Evolutionary conservation across 345 rosid genomes (phyloP).

Genomic region (Syzygium jambos): DNA sequence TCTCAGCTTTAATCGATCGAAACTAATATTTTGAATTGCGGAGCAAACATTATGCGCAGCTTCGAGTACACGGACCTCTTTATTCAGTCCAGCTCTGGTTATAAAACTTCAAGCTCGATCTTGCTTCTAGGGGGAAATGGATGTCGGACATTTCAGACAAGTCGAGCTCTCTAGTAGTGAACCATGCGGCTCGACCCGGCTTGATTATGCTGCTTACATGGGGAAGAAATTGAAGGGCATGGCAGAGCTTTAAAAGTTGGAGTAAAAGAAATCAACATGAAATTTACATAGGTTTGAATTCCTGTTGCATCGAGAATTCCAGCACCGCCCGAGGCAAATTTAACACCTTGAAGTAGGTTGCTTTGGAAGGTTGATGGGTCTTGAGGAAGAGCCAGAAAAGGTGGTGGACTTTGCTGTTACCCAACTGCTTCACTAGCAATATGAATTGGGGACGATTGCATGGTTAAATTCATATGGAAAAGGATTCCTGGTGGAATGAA

Average conservation of each 20-base stretch:
- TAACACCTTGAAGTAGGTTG: not conserved
- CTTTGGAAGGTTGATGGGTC: not conserved
- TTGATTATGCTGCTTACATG: not conserved
- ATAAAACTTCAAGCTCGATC: not conserved
- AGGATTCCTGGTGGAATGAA: not conserved
- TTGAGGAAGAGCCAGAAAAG: not conserved
- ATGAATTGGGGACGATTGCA: not conserved
- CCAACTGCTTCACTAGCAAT: not conserved
- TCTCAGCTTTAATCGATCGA: not conserved
- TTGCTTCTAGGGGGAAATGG: not conserved
- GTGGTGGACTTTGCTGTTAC: constrained; percentile 1
- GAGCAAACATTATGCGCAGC: not conserved
- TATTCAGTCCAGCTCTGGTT: not conserved
- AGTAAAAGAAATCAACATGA: not conserved
- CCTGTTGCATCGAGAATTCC: constrained; percentile 5
- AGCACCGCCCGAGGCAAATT: constrained; percentile 7
- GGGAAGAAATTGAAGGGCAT: not conserved
- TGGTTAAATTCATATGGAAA: not conserved
- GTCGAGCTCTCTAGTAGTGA: not conserved
- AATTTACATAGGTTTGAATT: not conserved
- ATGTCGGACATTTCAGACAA: not conserved
- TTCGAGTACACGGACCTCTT: not conserved
- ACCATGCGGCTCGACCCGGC: not conserved
- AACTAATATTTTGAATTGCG: not conserved
- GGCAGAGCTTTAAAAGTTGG: not conserved